These are phyloP conservation scores for Herpetospermum pedunculosum DNA, from an alignment of 306 rosid species.

Conservation along the genomic window DNA sequence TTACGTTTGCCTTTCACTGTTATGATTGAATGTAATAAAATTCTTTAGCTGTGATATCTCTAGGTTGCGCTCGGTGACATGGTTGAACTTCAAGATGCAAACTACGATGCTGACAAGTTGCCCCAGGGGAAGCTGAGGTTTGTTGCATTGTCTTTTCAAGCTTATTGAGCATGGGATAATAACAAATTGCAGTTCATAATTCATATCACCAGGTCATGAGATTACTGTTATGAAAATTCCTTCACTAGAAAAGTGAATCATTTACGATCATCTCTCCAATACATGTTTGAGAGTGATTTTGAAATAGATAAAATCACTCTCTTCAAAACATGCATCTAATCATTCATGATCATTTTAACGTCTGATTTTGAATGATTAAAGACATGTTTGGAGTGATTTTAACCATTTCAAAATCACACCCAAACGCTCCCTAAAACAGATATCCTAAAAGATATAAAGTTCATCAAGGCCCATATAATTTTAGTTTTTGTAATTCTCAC, in stretches of 20 bases:
- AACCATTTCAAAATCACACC: too few relatives aligned
- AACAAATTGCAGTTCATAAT: background rate
- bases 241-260: background rate
- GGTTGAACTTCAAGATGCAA: slow-evolving; percentile 63
- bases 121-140: slow-evolving; percentile 81
- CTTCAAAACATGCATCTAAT: too few relatives aligned
- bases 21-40: background rate
- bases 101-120: slow-evolving; percentile 65
- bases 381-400: too few relatives aligned
- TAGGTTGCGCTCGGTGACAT: slow-evolving; percentile 93
- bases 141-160: slow-evolving; percentile 17
- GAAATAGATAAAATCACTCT: too few relatives aligned
- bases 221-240: background rate
- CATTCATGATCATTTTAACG: too few relatives aligned
- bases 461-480: background rate
- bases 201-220: background rate
- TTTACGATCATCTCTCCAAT: background rate
- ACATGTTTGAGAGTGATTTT: too few relatives aligned
- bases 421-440: background rate
- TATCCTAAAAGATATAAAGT: background rate
- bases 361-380: too few relatives aligned
- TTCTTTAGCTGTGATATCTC: background rate
- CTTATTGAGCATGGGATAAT: background rate
- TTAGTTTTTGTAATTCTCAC: background rate
- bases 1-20: background rate